Evolutionary conservation across 495 filamentous ascomycete species (phyloP).

Genomic region (Pseudomonodictys pantanalensis): DNA sequence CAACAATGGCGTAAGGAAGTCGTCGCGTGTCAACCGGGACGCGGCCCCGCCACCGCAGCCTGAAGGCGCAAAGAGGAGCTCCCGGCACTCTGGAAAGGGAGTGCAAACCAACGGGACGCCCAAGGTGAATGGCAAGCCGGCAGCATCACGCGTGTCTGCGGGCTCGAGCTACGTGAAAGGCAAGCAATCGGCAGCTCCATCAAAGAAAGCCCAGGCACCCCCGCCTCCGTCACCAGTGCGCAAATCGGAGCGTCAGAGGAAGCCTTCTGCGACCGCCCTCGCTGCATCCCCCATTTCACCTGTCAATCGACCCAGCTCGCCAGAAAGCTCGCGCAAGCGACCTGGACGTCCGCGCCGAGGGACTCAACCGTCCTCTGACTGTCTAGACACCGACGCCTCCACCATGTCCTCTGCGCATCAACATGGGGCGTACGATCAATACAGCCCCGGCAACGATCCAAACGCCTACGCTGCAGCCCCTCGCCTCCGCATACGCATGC

Average conservation of each 20-base stretch:
- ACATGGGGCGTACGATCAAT: neutral
- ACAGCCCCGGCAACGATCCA: slow-evolving; percentile 1
- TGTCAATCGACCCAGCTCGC: neutral
- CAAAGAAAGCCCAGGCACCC: slow-evolving; percentile 15
- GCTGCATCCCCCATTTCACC: slow-evolving; percentile 4
- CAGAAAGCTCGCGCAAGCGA: slow-evolving; percentile 3
- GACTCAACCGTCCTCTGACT: slow-evolving; percentile 16
- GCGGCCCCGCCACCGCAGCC: slow-evolving; percentile 48
- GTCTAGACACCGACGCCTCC: neutral
- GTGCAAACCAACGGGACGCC: slow-evolving; percentile 17
- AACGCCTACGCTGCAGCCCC: slow-evolving; percentile 7
- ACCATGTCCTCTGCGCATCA: slow-evolving; percentile 1
- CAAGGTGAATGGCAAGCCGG: slow-evolving; percentile 9
- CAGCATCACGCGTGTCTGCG: slow-evolving; percentile 12
- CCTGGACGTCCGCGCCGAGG: slow-evolving; percentile 11
- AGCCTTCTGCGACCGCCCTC: slow-evolving; percentile 4
- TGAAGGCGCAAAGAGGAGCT: slow-evolving; percentile 59
- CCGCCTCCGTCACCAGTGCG: slow-evolving; percentile 13
- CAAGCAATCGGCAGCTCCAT: slow-evolving; percentile 1
- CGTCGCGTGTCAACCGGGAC: slow-evolving; percentile 29
- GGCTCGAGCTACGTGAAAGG: too few relatives aligned
- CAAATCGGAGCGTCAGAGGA: slow-evolving; percentile 28
- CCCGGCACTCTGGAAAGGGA: slow-evolving; percentile 41
- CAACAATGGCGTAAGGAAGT: slow-evolving; percentile 74
- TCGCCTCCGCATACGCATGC: slow-evolving; percentile 26